Conservation (phyloP, 805 yeast genomes). For the Suhomyces sp. region DNA sequence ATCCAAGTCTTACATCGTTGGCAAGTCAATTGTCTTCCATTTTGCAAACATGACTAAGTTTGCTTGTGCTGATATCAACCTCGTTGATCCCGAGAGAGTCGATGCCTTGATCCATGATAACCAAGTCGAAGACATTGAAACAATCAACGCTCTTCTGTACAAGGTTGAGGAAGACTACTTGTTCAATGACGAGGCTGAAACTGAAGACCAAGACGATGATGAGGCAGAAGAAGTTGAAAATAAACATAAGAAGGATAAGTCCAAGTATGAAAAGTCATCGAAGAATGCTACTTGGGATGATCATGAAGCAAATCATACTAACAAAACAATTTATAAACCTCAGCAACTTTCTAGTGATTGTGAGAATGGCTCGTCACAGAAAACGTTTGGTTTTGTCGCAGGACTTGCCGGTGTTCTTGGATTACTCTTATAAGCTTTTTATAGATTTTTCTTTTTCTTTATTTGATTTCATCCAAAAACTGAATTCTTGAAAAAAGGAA, state of each 20-base stretch:
- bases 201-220: constrained; percentile 3
- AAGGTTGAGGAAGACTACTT: neutral
- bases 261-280: neutral
- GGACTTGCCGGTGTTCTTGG: constrained; percentile 11
- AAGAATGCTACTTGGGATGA: neutral
- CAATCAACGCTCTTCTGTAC: neutral
- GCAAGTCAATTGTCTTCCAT: constrained; percentile 53
- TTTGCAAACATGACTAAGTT: constrained; percentile 52
- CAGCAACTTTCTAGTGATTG: constrained; percentile 7
- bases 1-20: constrained; percentile 58
- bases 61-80: constrained; percentile 60
- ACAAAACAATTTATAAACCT: constrained; percentile 6
- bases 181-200: constrained; percentile 12
- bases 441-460: neutral
- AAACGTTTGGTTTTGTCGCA: constrained; percentile 7
- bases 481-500: neutral
- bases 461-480: neutral
- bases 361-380: constrained; percentile 11
- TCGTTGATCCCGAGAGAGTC: constrained; percentile 12
- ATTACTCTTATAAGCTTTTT: constrained; percentile 5
- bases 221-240: neutral
- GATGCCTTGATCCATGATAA: constrained; percentile 5
- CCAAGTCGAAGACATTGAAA: constrained; percentile 3
- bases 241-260: neutral
- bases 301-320: constrained; percentile 6